Base-by-base conservation (phyloP, 2,329 filamentous ascomycete genomes). In the Sporothrix mexicana region DNA sequence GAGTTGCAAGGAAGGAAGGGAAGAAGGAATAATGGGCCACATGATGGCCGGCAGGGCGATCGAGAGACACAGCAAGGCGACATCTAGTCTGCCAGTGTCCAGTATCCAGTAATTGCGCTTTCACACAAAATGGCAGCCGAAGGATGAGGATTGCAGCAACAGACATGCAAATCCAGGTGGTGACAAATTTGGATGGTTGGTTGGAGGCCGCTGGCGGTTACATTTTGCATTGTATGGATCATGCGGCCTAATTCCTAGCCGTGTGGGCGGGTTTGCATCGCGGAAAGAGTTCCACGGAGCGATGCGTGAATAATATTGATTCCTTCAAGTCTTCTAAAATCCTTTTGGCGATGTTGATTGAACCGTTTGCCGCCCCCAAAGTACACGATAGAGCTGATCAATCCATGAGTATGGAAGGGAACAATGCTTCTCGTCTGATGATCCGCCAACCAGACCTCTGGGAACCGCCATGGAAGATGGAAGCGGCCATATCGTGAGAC, bases 371-470 rank as follows among this genome's bases (percentile, higher is more conserved):
- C 64, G 64, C 64, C 23, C 64, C 8, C 41, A 25, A 66, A 15
- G n/a, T 66, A 20, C 41, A 66, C 6, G 4, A 10, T 17, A 43
- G 36, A 36, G 17, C 30, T 7, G 20, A 62, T n/a, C 5, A n/a
- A 30, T 9, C 9, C 20, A 49, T n/a, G 9, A 30, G 3, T 17
- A 41, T 61, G 23, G 2, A 7, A 13, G 10, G 41, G 41, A 47
- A 10, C 36, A 9, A 25, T 1, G 47, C 47, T 13, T 15, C 17
- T 17, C 61, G 43, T 66, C n/a, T 17, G 13, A 25, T 25, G 61
- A 47, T 23, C 64, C 64, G 64, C 64, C 64, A 51, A 67, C 64
- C 45, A 51, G 47, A 67, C 15, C 45, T 67, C 15, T 67, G 64
- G 64, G 64, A 67, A 8, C 13, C 13, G 25, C 55, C 13, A 59